Evolutionary conservation across 345 rosid genomes (phyloP), one percentile per base, ranked within the genome.

Genomic region (Durio zibethinus): DNA sequence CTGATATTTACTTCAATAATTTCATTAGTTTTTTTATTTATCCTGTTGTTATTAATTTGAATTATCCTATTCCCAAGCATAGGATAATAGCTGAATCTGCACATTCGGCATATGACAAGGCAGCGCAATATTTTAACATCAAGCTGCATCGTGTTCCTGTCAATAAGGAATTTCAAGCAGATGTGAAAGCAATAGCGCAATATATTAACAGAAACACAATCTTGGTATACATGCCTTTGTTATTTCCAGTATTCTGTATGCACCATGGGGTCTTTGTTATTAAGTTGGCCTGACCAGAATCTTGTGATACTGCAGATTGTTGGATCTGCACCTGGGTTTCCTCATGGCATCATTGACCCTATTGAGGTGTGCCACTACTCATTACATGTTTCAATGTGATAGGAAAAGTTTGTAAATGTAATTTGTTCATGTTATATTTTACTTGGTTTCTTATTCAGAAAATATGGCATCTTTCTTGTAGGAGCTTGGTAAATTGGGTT

Each of bases 311-410:
- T 86, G 74, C 88, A 96, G 99, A 92, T 96, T 84, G 97, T 96
- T 84, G 99, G 97, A 85, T 96, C 99, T 81, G 97, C 99, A 38
- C 98, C 99, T 47, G 97, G 98, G 31, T 96, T 82, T 79, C 99
- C 98, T 85, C 99, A 96, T 81, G 98, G 99, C 81, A 90, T 96
- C 82, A 89, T 96, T 31, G 99, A 93, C 79, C 98, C 97, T 77
- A 96, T 96, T 76, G 93, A 93, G 95, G 99, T 93, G 78, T 66
- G 85, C 72, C 74, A 47, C 42, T 63, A 21, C 6, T 59, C n/a
- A 38, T 60, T 76, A 48, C 7, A 8, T 79, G n/a, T 53, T 25
- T 2, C 47, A 50, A 11, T 27, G 21, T 50, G 56, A 21, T 65
- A 31, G 31, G 65, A 48, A 66, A 67, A 59, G 57, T 80, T 23